phyloP scores from a whole-genome alignment of 78 protist species.

The Isochrysis galbana region DNA sequence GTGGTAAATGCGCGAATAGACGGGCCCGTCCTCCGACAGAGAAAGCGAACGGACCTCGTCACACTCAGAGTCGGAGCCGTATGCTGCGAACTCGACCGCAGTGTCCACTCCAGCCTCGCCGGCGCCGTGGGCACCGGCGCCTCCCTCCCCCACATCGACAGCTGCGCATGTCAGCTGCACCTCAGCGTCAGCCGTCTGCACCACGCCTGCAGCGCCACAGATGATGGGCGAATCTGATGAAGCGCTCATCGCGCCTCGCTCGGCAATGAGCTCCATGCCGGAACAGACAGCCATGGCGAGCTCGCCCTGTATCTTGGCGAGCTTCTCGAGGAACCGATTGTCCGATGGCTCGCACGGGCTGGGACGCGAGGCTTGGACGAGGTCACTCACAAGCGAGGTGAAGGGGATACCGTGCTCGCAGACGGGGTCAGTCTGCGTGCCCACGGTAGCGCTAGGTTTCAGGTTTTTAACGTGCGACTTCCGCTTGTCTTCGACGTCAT shows the following conservation, averaged over 20 bases:
- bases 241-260: background rate
- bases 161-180: background rate
- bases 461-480: background rate
- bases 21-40: background rate
- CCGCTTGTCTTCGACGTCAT: background rate
- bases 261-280: background rate
- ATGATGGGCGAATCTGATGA: too few relatives aligned
- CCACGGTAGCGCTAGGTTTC: background rate
- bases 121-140: background rate
- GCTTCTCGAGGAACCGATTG: background rate
- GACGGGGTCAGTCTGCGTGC: background rate
- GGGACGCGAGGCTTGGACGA: background rate
- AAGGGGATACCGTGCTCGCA: background rate
- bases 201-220: background rate
- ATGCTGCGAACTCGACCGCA: background rate
- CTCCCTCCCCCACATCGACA: background rate
- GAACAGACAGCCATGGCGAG: background rate
- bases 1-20: background rate
- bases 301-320: background rate
- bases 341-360: background rate
- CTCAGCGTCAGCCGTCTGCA: background rate
- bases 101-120: background rate
- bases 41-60: conserved; percentile 10
- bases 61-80: background rate
- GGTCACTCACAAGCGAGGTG: background rate